These are phyloP conservation scores for Chalaropsis ovoidea DNA, from an alignment of 2,329 filamentous ascomycete species.

Conservation along the genomic window DNA sequence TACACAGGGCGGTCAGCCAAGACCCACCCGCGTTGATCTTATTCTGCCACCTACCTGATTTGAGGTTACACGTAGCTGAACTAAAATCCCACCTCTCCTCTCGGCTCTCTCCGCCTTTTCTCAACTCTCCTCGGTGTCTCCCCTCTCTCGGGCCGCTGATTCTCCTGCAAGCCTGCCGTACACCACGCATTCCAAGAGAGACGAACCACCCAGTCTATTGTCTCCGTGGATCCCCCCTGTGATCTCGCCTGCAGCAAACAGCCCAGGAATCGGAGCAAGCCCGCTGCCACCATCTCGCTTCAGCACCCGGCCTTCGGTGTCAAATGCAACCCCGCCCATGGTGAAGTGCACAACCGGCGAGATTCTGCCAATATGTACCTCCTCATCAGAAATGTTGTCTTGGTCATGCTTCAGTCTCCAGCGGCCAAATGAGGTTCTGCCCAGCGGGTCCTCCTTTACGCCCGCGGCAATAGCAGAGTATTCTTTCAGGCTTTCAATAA, in stretches of 20 bases:
- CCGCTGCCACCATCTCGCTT: slow-evolving; percentile 32
- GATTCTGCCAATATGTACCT: slow-evolving; percentile 49
- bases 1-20: background rate
- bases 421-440: slow-evolving; percentile 43
- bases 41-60: background rate
- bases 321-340: slow-evolving; percentile 54
- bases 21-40: background rate
- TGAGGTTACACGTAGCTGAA: slow-evolving; percentile 4
- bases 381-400: slow-evolving; percentile 38
- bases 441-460: slow-evolving; percentile 37
- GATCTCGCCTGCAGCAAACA: slow-evolving; percentile 56
- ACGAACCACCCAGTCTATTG: slow-evolving; percentile 52
- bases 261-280: slow-evolving; percentile 40
- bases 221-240: slow-evolving; percentile 55
- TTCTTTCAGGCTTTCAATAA: slow-evolving; percentile 38
- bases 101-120: background rate
- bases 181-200: slow-evolving; percentile 52
- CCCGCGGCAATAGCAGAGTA: slow-evolving; percentile 41
- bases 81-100: background rate
- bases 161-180: slow-evolving; percentile 50
- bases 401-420: slow-evolving; percentile 42
- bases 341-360: slow-evolving; percentile 58
- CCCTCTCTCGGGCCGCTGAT: slow-evolving; percentile 34
- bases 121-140: background rate
- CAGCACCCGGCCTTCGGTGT: slow-evolving; percentile 44